Evolutionary conservation across 73 alveolate species (phyloP).

Genomic region (Symbiodinium natans): DNA sequence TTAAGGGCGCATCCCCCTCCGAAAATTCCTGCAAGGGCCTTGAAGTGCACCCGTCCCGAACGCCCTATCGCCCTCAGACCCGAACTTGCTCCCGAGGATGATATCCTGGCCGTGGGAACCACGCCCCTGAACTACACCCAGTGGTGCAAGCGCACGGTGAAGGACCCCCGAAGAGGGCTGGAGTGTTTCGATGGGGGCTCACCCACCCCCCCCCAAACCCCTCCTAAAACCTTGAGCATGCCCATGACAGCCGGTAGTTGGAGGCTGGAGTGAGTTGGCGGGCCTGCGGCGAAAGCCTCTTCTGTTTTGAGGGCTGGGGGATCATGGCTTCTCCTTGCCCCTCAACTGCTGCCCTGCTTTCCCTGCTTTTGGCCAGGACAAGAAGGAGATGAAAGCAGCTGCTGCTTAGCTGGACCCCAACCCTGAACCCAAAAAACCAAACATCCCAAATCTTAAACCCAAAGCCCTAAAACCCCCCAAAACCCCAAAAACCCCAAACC

Average conservation of each 20-base stretch:
- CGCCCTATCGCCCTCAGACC: too few species aligned
- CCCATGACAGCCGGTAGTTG: too few species aligned
- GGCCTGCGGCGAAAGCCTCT: too few species aligned
- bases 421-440: background rate
- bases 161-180: too few species aligned
- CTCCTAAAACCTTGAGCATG: too few species aligned
- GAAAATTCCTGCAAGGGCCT: too few species aligned
- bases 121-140: constrained; percentile 56
- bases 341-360: too few species aligned
- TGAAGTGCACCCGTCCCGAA: too few species aligned
- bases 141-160: constrained; percentile 57
- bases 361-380: constrained; percentile 29
- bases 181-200: too few species aligned
- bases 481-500: background rate
- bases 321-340: background rate
- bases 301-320: background rate
- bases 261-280: too few species aligned
- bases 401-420: background rate
- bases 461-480: background rate
- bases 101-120: constrained; percentile 79
- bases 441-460: too few species aligned
- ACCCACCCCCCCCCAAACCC: too few species aligned
- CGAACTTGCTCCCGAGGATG: constrained; percentile 28
- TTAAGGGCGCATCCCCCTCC: background rate
- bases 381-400: constrained; percentile 70